Base-by-base conservation (phyloP, 1,139 yeast species). In the Sugiyamaella sp. region DNA sequence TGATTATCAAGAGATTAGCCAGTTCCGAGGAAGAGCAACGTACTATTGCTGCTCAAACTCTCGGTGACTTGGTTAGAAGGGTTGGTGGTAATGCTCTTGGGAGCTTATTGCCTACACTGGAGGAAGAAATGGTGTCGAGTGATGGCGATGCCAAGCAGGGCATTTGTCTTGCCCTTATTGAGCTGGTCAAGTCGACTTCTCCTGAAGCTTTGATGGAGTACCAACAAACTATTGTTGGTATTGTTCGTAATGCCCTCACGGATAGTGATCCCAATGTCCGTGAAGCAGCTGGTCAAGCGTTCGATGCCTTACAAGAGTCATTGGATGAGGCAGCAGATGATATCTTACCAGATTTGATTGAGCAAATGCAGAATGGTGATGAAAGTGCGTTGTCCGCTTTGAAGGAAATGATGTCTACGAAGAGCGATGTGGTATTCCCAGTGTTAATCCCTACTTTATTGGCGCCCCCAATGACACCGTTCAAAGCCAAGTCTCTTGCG, bases 61-160 rank as follows among this genome's bases (percentile, higher is more conserved):
- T 95, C 63, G 98, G 98, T 61, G 99, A 95, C 66, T 79, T 90
- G 77, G 97, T 91, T 52, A 89, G 95, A 67, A 82, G 99, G 68
- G 97, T 91, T 57, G 98, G 99, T 56, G 84, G 91, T 40, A 86
- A 86, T 65, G 95, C 97, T 0, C 78, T 95, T 60, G 77, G 89
- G 3, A 90, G 88, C 69, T 74, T 95, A 59, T 76, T 95, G 59
- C 98, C 99, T 42, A 87, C 96, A 5, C 77, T 93, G 65, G 86
- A 88, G 62, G 81, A 80, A 45, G 81, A 91, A 5, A 74, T 88
- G 62, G 72, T 76, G 46, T 73, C 86, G 22, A 71, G 77, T 47
- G 95, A 87, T 63, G 76, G 87, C 22, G 95, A 85, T 66, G 87
- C 96, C 48, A 89, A 88, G 68, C 96, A 91, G 74, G 99, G 99